Percentiles rank a stretch among this genome's conserved stretches.
These are phyloP conservation scores for Cucumis sativus DNA, from an alignment of 306 rosid genomes.

Conservation along the genomic window Cucumber_9930_V3 NC_026656.2:7260501-7261000, in stretches of 20 bases:
- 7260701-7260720: constrained; percentile 26
- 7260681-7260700: constrained; percentile 7
- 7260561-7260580: background rate
- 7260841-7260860: constrained; percentile 32
- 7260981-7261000: no score
- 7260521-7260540: background rate
- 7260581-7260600: constrained; percentile 11
- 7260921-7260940: no score
- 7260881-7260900: constrained; percentile 24
- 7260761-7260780: background rate
- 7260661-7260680: background rate
- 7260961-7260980: no score
- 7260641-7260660: background rate
- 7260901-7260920: constrained; percentile 26
- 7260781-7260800: constrained; percentile 1
- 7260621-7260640: background rate
- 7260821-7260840: constrained; percentile 13
- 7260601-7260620: constrained; percentile 5
- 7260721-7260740: constrained; percentile 6
- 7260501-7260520: no score
- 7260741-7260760: background rate
- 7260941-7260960: no score
- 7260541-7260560: background rate
- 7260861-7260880: constrained; percentile 12
- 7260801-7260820: constrained; percentile 18